Evolutionary conservation across 495 filamentous ascomycete species (phyloP).

Genomic region (Hypoxylon perforatum): DNA sequence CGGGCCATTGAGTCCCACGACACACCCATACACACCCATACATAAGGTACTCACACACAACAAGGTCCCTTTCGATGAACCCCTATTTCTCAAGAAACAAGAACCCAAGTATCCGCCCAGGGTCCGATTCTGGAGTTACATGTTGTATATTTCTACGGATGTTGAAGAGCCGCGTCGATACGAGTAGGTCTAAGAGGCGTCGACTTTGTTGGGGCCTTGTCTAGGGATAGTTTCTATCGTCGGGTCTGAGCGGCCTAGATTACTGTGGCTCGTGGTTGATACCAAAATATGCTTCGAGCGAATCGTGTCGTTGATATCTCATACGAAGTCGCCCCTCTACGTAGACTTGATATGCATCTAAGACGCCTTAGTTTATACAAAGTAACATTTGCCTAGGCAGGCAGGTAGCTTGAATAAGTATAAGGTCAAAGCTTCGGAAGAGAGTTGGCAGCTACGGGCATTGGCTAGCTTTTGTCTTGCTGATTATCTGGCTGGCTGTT

Average conservation of each 20-base stretch:
- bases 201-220: too few species aligned
- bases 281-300: not conserved
- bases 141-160: conserved; percentile 30
- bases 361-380: too few species aligned
- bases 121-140: conserved; percentile 23
- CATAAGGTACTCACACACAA: too few species aligned
- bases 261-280: not conserved
- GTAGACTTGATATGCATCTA: too few species aligned
- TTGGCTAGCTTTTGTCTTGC: not conserved
- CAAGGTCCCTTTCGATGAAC: conserved; percentile 21
- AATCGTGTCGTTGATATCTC: not conserved
- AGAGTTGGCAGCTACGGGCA: conserved; percentile 1
- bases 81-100: conserved; percentile 20
- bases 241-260: not conserved
- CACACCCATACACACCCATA: too few species aligned
- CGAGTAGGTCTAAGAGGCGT: conserved; percentile 5
- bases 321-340: too few species aligned
- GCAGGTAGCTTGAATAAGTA: not conserved
- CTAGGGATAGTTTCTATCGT: not conserved
- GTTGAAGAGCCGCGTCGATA: conserved; percentile 38
- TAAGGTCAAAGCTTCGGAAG: not conserved
- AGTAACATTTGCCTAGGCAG: too few species aligned
- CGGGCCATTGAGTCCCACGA: conserved; percentile 25
- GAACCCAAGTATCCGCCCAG: conserved; percentile 23
- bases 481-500: conserved; percentile 12